Percentiles rank a stretch among this genome's conserved stretches.
Conservation (phyloP, 1,284 basidiomycete genomes). For the Boletellus deceptivus region DNA sequence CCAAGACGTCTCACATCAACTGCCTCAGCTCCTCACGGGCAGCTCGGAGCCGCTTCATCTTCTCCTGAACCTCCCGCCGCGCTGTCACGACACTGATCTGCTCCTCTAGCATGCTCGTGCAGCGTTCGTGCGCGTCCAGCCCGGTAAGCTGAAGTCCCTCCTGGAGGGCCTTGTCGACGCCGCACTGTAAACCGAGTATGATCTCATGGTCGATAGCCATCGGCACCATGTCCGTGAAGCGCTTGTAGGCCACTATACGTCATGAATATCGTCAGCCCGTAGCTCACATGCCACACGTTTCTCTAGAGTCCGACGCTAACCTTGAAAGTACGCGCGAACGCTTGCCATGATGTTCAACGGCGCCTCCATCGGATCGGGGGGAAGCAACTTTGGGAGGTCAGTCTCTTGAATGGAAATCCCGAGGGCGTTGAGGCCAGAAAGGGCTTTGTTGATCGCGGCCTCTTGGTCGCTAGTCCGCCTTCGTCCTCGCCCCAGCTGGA, state of each 20-base stretch:
- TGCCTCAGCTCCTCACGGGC: conserved; percentile 48
- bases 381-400: conserved; percentile 53
- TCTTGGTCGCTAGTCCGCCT: not conserved
- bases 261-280: not conserved
- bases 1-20: conserved; percentile 14
- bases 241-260: conserved; percentile 61
- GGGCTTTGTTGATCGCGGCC: conserved; percentile 25
- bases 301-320: conserved; percentile 31
- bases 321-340: conserved; percentile 72
- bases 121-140: conserved; percentile 29
- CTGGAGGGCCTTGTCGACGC: conserved; percentile 44
- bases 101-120: conserved; percentile 56
- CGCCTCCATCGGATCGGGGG: conserved; percentile 51
- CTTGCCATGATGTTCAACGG: conserved; percentile 67
- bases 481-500: not conserved
- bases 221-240: conserved; percentile 63
- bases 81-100: conserved; percentile 42
- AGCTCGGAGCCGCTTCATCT: conserved; percentile 48
- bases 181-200: conserved; percentile 43
- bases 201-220: conserved; percentile 63
- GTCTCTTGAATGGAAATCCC: conserved; percentile 42
- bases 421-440: conserved; percentile 44
- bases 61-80: conserved; percentile 52
- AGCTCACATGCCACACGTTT: not conserved
- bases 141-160: conserved; percentile 44